These are phyloP conservation scores for Avena sativa DNA, from an alignment of 176 grass and related monocot genomes.

Conservation along the genomic window DNA sequence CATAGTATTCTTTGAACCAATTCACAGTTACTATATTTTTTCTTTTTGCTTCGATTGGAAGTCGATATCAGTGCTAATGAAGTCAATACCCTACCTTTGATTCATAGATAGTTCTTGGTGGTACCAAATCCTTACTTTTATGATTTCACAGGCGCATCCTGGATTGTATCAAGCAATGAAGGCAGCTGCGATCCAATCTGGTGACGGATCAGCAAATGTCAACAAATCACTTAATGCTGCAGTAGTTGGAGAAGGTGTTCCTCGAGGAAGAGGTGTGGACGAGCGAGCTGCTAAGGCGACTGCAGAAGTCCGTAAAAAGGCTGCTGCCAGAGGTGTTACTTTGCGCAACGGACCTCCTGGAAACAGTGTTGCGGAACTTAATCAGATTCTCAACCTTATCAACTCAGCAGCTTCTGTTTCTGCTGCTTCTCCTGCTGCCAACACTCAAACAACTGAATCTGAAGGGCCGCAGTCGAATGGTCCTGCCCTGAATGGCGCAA, in stretches of 20 bases:
- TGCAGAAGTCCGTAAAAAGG: slow-evolving; percentile 78
- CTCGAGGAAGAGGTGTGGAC: slow-evolving; percentile 70
- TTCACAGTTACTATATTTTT: neutral
- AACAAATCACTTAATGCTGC: slow-evolving; percentile 64
- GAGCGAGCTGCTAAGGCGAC: slow-evolving; percentile 81
- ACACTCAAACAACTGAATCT: slow-evolving; percentile 29
- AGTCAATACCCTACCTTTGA: neutral
- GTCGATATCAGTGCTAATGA: neutral
- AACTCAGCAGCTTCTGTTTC: slow-evolving; percentile 39
- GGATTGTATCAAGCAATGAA: slow-evolving; percentile 81
- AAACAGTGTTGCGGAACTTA: slow-evolving; percentile 39
- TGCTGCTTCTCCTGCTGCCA: slow-evolving; percentile 33
- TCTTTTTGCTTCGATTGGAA: neutral
- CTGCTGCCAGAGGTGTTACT: slow-evolving; percentile 75
- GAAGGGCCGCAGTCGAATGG: slow-evolving; percentile 35
- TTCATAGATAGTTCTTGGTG: neutral
- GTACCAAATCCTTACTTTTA: no score
- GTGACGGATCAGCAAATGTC: slow-evolving; percentile 44
- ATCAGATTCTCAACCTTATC: slow-evolving; percentile 74
- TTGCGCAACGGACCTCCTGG: slow-evolving; percentile 57
- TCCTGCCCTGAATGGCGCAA: slow-evolving; percentile 39
- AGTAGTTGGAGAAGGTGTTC: slow-evolving; percentile 63
- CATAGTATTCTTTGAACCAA: neutral
- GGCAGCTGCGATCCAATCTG: slow-evolving; percentile 66
- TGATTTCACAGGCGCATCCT: slow-evolving; percentile 66